Conservation (phyloP, 2,329 filamentous ascomycete genomes). For the Boeremia lycopersici region DNA sequence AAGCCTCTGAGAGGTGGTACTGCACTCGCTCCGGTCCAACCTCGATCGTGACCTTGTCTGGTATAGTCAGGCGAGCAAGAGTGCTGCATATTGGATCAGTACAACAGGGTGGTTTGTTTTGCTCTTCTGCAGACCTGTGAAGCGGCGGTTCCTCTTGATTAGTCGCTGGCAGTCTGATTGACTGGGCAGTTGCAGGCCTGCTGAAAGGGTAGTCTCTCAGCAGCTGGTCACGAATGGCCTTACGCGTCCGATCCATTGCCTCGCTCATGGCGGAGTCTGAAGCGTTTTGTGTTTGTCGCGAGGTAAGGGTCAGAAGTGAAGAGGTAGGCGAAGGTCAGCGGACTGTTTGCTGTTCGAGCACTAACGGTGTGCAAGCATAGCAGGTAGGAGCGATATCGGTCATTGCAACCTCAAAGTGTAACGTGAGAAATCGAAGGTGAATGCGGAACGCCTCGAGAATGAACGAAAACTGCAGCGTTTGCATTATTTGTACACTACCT, state of each 20-base stretch:
- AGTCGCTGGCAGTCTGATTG: not conserved
- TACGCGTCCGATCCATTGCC: not conserved
- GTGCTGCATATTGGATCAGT: not conserved
- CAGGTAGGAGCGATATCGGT: not conserved
- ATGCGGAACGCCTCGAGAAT: not conserved
- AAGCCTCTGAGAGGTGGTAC: slow-evolving; percentile 13
- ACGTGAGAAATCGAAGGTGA: not conserved
- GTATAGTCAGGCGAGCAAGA: not conserved
- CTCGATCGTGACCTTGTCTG: slow-evolving; percentile 9
- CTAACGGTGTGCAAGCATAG: not conserved
- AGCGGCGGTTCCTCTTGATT: slow-evolving; percentile 3
- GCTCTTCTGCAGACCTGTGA: not conserved
- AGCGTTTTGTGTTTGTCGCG: not conserved
- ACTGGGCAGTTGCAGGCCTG: slow-evolving; percentile 3
- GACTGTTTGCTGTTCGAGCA: not conserved
- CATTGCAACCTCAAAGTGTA: not conserved
- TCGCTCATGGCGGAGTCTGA: not conserved
- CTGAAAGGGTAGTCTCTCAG: not conserved
- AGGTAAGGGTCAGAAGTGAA: not conserved
- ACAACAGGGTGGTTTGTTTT: not conserved
- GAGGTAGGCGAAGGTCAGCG: not conserved
- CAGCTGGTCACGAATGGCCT: slow-evolving; percentile 6
- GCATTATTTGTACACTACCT: slow-evolving; percentile 3
- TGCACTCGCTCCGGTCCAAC: slow-evolving; percentile 12
- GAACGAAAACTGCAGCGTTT: slow-evolving; percentile 1